phyloP scores from a whole-genome alignment of 75 land plant species.

The Gnetum montanum region DNA sequence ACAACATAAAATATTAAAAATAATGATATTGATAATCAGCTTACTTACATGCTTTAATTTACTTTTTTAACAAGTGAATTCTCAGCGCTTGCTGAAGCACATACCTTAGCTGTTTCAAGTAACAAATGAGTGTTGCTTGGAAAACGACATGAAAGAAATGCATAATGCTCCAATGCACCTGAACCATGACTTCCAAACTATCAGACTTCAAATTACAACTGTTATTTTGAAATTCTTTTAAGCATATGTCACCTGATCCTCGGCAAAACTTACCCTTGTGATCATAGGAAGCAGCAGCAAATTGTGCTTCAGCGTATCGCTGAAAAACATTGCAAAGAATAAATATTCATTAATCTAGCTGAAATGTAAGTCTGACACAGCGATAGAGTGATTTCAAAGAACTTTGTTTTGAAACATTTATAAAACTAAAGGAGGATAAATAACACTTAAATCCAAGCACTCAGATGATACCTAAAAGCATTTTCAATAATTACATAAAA shows the following conservation, averaged over 20 bases:
- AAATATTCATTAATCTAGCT: background rate
- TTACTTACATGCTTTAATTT: no score
- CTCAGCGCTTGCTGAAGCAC: background rate
- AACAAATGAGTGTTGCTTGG: constrained; percentile 76
- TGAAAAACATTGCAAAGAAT: constrained; percentile 23
- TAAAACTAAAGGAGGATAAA: background rate
- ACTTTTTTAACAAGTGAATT: background rate
- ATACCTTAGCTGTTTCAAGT: constrained; percentile 86
- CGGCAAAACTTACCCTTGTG: constrained; percentile 56
- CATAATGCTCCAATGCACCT: constrained; percentile 62
- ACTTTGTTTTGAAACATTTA: background rate
- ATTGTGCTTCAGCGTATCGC: constrained; percentile 89
- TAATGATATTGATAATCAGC: background rate
- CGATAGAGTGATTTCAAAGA: no score
- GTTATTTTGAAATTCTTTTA: background rate
- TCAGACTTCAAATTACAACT: background rate
- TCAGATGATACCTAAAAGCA: background rate
- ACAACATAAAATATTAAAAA: no score
- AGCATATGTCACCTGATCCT: background rate
- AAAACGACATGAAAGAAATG: constrained; percentile 63
- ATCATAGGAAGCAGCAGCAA: constrained; percentile 71
- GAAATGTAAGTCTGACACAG: background rate
- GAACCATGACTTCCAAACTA: background rate
- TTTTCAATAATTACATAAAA: no score
- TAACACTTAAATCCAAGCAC: background rate